Evolutionary conservation across 2,329 filamentous ascomycete genomes (phyloP).

Genomic region (Amauroascus verrucosus): DNA sequence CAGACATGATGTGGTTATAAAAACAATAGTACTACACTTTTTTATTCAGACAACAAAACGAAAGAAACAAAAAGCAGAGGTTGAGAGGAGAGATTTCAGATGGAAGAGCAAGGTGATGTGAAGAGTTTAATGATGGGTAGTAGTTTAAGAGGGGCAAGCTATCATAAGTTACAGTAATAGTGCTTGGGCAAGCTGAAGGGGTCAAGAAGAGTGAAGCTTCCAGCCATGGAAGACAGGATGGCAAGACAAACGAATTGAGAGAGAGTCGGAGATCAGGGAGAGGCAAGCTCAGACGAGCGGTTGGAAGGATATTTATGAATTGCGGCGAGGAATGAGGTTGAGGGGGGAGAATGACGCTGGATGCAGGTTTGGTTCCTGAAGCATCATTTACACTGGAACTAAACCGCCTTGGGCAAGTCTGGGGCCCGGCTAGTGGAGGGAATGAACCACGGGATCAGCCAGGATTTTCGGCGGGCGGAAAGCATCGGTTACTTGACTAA

Average conservation of each 20-base stretch:
- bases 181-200: conserved; percentile 2
- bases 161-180: neutral
- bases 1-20: conserved; percentile 5
- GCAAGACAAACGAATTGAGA: neutral
- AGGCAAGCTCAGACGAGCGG: neutral
- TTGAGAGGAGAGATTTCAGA: neutral
- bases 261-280: neutral
- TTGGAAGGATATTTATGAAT: too few relatives aligned
- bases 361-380: conserved; percentile 7
- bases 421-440: conserved; percentile 7
- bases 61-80: neutral
- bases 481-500: conserved; percentile 3
- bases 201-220: neutral
- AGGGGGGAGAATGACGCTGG: too few relatives aligned
- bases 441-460: conserved; percentile 5
- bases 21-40: neutral
- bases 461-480: conserved; percentile 4
- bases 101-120: neutral
- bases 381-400: neutral
- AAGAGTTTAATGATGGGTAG: neutral
- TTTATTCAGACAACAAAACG: neutral
- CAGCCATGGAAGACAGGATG: conserved; percentile 9
- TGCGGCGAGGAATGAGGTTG: too few relatives aligned
- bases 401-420: neutral
- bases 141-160: neutral